These are phyloP conservation scores for Thamnidium elegans DNA, from an alignment of 192 early-diverging fungal species.

Conservation along the genomic window DNA sequence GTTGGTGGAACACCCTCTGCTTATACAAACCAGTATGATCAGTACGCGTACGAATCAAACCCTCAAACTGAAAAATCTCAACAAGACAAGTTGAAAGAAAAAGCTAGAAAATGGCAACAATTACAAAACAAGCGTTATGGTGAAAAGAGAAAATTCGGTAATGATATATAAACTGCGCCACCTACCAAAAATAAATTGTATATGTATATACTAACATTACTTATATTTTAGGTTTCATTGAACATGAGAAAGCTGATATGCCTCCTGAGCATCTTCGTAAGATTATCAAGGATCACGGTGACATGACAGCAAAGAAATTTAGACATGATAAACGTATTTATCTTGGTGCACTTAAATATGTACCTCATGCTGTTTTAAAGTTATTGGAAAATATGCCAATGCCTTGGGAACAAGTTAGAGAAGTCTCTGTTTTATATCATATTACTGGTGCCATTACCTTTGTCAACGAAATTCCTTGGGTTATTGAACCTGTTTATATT, in stretches of 20 bases:
- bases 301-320: conserved; percentile 98
- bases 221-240: conserved; percentile 61
- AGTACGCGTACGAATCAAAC: conserved; percentile 25
- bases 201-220: neutral
- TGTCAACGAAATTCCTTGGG: conserved; percentile 94
- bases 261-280: conserved; percentile 97
- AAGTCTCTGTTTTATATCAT: conserved; percentile 95
- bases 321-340: conserved; percentile 97
- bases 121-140: conserved; percentile 88
- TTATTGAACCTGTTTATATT: conserved; percentile 96
- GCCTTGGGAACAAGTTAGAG: conserved; percentile 98
- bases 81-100: conserved; percentile 71
- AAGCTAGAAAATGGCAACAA: conserved; percentile 90
- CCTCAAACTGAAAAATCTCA: conserved; percentile 13
- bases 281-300: conserved; percentile 98
- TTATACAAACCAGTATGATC: conserved; percentile 3
- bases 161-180: neutral
- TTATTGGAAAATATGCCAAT: conserved; percentile 99
- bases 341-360: conserved; percentile 96
- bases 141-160: conserved; percentile 89
- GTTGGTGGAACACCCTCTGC: conserved; percentile 1
- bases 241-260: conserved; percentile 95
- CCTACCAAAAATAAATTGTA: neutral
- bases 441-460: conserved; percentile 98
- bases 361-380: conserved; percentile 97